Conservation (phyloP, 169 alveolate genomes). For the Babesia ovata region DNA sequence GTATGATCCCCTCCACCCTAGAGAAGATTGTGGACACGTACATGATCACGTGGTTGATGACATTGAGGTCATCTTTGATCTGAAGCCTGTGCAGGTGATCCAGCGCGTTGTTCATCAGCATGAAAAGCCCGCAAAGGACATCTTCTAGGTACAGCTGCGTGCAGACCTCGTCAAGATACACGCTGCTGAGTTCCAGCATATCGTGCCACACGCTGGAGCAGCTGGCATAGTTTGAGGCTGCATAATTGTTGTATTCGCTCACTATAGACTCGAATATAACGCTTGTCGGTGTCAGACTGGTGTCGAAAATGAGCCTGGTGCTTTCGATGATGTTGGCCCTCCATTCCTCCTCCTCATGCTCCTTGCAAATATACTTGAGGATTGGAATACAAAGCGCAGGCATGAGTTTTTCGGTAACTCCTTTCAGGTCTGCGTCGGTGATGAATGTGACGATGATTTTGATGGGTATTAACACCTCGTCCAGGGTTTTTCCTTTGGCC, state of each 20-base stretch:
- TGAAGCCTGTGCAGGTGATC: slow-evolving; percentile 30
- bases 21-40: slow-evolving; percentile 51
- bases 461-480: slow-evolving; percentile 59
- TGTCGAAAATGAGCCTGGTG: slow-evolving; percentile 54
- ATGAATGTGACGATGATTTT: slow-evolving; percentile 61
- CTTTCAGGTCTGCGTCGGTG: slow-evolving; percentile 57
- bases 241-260: slow-evolving; percentile 25
- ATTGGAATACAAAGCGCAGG: slow-evolving; percentile 66
- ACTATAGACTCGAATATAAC: slow-evolving; percentile 55
- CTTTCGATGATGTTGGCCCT: slow-evolving; percentile 44
- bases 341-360: slow-evolving; percentile 65
- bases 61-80: slow-evolving; percentile 11
- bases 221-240: slow-evolving; percentile 1
- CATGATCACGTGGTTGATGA: slow-evolving; percentile 49
- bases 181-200: slow-evolving; percentile 48
- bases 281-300: slow-evolving; percentile 58
- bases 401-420: slow-evolving; percentile 58
- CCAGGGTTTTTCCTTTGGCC: slow-evolving; percentile 36
- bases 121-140: slow-evolving; percentile 51
- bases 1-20: slow-evolving; percentile 48
- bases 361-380: slow-evolving; percentile 56
- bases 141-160: slow-evolving; percentile 29
- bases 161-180: slow-evolving; percentile 57
- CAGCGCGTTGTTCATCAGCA: slow-evolving; percentile 57
- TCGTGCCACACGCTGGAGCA: slow-evolving; percentile 53